These are phyloP conservation scores for Lagenidium giganteum DNA, from an alignment of 352 stramenopile genomes.

Conservation along the genomic window DNA sequence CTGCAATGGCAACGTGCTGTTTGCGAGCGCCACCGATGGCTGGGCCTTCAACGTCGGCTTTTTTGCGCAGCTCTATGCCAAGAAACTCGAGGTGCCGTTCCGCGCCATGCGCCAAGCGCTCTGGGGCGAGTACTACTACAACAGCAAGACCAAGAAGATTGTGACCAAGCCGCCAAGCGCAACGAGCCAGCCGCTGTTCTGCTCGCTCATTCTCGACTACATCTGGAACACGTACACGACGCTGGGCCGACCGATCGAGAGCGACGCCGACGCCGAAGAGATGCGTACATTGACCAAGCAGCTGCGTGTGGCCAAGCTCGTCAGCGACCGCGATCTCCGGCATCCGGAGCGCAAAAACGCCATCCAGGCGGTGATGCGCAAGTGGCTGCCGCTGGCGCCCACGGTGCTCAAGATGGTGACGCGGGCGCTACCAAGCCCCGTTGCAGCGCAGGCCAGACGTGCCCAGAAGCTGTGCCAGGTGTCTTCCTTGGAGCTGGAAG, in stretches of 20 bases:
- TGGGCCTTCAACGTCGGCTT: constrained; percentile 90
- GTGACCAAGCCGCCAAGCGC: constrained; percentile 68
- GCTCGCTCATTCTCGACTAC: constrained; percentile 87
- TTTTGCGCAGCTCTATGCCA: constrained; percentile 70
- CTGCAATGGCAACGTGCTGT: constrained; percentile 90
- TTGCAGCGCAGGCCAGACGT: constrained; percentile 62
- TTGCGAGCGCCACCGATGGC: constrained; percentile 88
- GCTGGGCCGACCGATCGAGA: constrained; percentile 31
- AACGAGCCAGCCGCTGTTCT: constrained; percentile 87
- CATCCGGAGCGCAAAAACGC: constrained; percentile 55
- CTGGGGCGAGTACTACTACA: constrained; percentile 92
- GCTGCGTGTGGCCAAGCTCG: constrained; percentile 54
- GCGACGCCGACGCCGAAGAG: constrained; percentile 39
- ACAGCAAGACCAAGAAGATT: constrained; percentile 89
- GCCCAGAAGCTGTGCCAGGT: constrained; percentile 66
- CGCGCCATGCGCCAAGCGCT: constrained; percentile 70
- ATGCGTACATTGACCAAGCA: constrained; percentile 65
- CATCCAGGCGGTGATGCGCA: constrained; percentile 76
- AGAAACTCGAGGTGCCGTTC: constrained; percentile 63
- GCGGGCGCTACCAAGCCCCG: constrained; percentile 70
- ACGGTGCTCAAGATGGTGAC: constrained; percentile 90
- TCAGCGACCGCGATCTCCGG: constrained; percentile 70
- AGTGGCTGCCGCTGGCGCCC: constrained; percentile 86
- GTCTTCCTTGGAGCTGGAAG: constrained; percentile 21
- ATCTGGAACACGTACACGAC: constrained; percentile 88